phyloP scores from a whole-genome alignment of 306 rosid species.

The Datisca glomerata region DNA sequence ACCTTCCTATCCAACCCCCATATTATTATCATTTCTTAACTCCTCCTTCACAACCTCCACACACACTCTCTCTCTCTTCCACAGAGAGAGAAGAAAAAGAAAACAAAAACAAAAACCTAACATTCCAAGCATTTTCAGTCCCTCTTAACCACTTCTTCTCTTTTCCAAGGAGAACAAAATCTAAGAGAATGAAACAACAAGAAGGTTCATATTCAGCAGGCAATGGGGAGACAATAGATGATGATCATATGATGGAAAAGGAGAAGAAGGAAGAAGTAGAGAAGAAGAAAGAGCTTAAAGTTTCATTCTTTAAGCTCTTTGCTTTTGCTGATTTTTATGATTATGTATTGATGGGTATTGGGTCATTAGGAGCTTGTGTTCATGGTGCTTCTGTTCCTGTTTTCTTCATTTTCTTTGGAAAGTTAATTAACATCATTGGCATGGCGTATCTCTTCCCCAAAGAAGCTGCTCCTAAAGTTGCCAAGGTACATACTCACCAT shows the following conservation, averaged over 20 bases:
- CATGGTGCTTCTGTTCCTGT: slow-evolving; percentile 97
- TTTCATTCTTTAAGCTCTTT: slow-evolving; percentile 52
- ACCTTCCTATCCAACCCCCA: slow-evolving; percentile 5
- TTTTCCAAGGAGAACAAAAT: background rate
- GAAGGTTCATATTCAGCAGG: slow-evolving; percentile 8
- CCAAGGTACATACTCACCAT: slow-evolving; percentile 41
- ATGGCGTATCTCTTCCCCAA: slow-evolving; percentile 83
- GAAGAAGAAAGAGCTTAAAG: slow-evolving; percentile 30
- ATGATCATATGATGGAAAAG: slow-evolving; percentile 10
- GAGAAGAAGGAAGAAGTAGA: slow-evolving; percentile 14
- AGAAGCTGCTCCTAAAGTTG: slow-evolving; percentile 87
- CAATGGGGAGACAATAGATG: background rate
- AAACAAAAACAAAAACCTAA: too few species aligned
- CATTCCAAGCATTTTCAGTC: background rate
- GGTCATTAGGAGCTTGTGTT: slow-evolving; percentile 71
- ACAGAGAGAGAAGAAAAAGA: too few species aligned
- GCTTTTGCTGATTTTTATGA: slow-evolving; percentile 76
- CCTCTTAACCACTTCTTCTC: background rate
- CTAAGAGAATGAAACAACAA: slow-evolving; percentile 9
- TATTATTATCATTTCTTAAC: background rate
- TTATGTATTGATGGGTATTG: slow-evolving; percentile 49
- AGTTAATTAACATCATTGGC: slow-evolving; percentile 75
- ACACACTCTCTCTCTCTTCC: background rate
- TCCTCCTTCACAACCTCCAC: background rate
- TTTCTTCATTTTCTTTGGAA: slow-evolving; percentile 86